Percentiles rank a stretch among this genome's conserved stretches.
phyloP scores from a whole-genome alignment of 345 rosid genomes.

The Citrus mangshanensis region DNA sequence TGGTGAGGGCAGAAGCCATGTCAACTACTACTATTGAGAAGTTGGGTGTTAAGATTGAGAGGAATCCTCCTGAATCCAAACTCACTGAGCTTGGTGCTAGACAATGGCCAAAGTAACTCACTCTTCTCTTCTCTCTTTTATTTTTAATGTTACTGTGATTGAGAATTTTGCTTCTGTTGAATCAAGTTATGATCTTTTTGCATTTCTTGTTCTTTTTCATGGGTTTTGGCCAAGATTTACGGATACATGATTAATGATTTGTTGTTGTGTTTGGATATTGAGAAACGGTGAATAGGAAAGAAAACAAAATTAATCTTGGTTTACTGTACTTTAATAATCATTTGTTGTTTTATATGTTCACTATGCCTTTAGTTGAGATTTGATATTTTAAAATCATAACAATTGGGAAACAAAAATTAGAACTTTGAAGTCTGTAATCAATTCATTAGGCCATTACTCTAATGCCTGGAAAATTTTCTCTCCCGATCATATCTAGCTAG shows the following conservation, averaged over 20 bases:
- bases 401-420: neutral
- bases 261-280: neutral
- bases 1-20: slow-evolving; percentile 49
- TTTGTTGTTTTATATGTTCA: no score
- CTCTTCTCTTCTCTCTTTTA: neutral
- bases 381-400: neutral
- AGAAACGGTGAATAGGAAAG: neutral
- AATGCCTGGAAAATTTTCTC: neutral
- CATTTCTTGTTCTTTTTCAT: neutral
- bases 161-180: neutral
- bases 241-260: neutral
- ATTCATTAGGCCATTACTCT: neutral
- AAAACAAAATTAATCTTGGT: neutral
- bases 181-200: neutral
- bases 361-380: neutral
- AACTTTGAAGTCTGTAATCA: neutral
- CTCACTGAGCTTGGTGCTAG: slow-evolving; percentile 76
- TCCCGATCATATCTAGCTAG: neutral
- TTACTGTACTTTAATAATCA: neutral
- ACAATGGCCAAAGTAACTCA: slow-evolving; percentile 69
- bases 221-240: neutral
- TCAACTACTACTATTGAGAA: slow-evolving; percentile 48
- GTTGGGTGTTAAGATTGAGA: slow-evolving; percentile 59
- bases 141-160: neutral
- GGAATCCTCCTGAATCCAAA: slow-evolving; percentile 71